These are phyloP conservation scores for Tetrapisispora taiwanensis DNA, from an alignment of 805 yeast species.

Conservation along the genomic window DNA sequence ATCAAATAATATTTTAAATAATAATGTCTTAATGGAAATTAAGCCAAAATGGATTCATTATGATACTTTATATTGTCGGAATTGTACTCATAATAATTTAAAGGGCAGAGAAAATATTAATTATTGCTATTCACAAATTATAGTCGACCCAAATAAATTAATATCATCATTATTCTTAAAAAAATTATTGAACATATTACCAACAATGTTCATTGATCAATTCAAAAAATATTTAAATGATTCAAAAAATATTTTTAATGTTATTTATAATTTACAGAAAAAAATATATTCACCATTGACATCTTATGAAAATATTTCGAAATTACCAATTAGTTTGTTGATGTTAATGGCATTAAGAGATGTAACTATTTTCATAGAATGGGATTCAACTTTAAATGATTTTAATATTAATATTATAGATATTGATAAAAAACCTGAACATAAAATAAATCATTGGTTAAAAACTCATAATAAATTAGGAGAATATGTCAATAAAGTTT, in stretches of 20 bases:
- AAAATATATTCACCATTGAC: slow-evolving; percentile 1
- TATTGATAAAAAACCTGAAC: slow-evolving; percentile 41
- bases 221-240: slow-evolving; percentile 16
- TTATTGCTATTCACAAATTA: slow-evolving; percentile 17
- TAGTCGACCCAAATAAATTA: slow-evolving; percentile 7
- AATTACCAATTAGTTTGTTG: slow-evolving; percentile 10
- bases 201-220: slow-evolving; percentile 8
- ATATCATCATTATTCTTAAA: slow-evolving; percentile 7
- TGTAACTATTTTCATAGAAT: slow-evolving; percentile 28
- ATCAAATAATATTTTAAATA: neutral
- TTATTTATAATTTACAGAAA: slow-evolving; percentile 18
- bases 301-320: slow-evolving; percentile 5
- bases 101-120: slow-evolving; percentile 13
- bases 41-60: slow-evolving; percentile 28
- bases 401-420: slow-evolving; percentile 33
- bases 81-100: slow-evolving; percentile 21
- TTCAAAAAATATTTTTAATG: slow-evolving; percentile 15
- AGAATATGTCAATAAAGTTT: neutral
- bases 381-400: slow-evolving; percentile 8
- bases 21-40: slow-evolving; percentile 16
- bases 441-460: slow-evolving; percentile 41
- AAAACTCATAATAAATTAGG: slow-evolving; percentile 29
- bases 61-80: slow-evolving; percentile 17
- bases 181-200: slow-evolving; percentile 2
- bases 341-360: slow-evolving; percentile 33